Conservation (phyloP, 108 stramenopile genomes). For the Aurantiochytrium sp. region DNA sequence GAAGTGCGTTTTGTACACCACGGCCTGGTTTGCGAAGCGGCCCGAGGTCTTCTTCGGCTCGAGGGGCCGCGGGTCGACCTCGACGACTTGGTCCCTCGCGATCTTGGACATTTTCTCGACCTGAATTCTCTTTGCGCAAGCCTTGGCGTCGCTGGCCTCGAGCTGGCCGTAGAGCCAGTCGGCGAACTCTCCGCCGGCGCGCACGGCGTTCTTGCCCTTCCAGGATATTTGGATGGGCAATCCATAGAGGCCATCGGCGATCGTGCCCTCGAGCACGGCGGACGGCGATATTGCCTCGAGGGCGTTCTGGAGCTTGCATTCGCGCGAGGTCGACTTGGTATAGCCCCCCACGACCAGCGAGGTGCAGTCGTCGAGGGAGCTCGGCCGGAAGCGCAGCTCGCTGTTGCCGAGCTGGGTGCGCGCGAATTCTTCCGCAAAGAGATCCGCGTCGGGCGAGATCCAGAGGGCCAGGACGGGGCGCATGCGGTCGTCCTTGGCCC, state of each 20-base stretch:
- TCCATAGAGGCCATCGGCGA: background rate
- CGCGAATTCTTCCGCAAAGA: too few species aligned
- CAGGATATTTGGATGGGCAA: background rate
- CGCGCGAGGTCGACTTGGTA: too few species aligned
- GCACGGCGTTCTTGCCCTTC: background rate
- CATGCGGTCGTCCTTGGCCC: too few species aligned
- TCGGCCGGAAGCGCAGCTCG: too few species aligned
- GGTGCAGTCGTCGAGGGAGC: too few species aligned
- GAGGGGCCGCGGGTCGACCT: background rate
- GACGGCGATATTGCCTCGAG: too few species aligned
- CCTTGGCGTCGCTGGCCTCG: background rate
- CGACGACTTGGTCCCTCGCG: background rate
- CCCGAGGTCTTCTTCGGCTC: background rate
- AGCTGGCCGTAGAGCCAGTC: background rate
- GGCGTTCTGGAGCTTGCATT: too few species aligned
- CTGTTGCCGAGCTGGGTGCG: too few species aligned
- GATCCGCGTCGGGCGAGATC: too few species aligned
- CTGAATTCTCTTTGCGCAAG: background rate
- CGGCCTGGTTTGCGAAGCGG: background rate
- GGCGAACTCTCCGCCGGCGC: background rate
- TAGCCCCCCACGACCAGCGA: too few species aligned
- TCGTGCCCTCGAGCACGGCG: background rate
- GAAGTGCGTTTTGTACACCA: background rate
- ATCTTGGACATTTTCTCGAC: background rate
- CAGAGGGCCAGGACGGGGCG: too few species aligned